Conservation (phyloP, 345 rosid genomes). For the Euclidium syriacum region DNA sequence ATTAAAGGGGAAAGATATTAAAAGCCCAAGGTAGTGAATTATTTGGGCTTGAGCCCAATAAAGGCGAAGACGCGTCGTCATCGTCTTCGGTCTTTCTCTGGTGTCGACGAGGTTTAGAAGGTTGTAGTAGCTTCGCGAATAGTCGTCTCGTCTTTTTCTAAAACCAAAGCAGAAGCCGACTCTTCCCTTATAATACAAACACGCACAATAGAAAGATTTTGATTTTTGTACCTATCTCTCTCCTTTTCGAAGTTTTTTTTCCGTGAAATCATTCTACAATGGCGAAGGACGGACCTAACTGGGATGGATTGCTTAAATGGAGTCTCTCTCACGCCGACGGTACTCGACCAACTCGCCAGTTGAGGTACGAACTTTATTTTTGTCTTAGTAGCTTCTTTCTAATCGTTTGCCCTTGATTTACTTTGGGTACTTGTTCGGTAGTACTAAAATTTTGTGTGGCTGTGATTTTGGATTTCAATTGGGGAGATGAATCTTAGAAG, state of each 20-base stretch:
- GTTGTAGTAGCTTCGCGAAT: constrained; percentile 29
- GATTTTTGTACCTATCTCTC: background rate
- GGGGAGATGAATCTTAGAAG: background rate
- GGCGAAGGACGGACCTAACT: constrained; percentile 89
- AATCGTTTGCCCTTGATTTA: background rate
- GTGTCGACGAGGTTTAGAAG: constrained; percentile 20
- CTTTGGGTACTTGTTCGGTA: background rate
- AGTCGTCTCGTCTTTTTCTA: background rate
- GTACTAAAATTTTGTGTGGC: background rate
- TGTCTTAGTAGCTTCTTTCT: background rate
- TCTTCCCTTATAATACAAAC: background rate
- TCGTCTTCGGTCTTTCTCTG: background rate
- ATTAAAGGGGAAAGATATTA: no score
- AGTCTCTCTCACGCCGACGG: constrained; percentile 88
- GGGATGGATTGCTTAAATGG: constrained; percentile 98
- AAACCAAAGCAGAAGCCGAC: background rate
- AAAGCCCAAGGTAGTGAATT: background rate
- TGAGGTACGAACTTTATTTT: constrained; percentile 44
- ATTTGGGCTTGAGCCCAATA: background rate
- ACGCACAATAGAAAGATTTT: background rate
- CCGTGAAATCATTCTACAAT: constrained; percentile 27
- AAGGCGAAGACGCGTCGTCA: constrained; percentile 13
- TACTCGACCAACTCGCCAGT: constrained; percentile 49
- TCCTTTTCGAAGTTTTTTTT: background rate
- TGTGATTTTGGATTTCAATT: background rate